Percentiles rank a stretch among this genome's conserved stretches.
phyloP scores from a whole-genome alignment of 257 asterid species.

The Nicotiana tomentosiformis region DNA sequence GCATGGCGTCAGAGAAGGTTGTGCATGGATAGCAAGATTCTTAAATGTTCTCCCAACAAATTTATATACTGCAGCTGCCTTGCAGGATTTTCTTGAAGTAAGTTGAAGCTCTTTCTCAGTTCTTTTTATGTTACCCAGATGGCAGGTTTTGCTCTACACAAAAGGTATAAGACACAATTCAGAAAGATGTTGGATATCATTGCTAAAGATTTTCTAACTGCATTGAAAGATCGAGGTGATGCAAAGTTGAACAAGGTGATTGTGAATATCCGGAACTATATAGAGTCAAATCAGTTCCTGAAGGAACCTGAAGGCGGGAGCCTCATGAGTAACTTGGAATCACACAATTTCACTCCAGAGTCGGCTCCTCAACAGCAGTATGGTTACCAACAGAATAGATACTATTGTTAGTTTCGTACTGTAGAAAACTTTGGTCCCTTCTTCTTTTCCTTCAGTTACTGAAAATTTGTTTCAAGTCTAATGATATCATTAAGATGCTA shows the following conservation, averaged over 20 bases:
- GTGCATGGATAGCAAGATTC: slow-evolving; percentile 94
- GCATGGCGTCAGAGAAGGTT: slow-evolving; percentile 73
- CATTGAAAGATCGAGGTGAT: slow-evolving; percentile 37
- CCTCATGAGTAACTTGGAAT: slow-evolving; percentile 31
- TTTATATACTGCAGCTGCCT: slow-evolving; percentile 61
- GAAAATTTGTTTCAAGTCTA: neutral
- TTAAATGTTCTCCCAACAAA: slow-evolving; percentile 77
- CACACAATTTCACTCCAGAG: slow-evolving; percentile 21
- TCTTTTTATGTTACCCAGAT: slow-evolving; percentile 31
- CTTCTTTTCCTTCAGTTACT: neutral
- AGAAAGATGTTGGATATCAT: slow-evolving; percentile 51
- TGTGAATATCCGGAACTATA: slow-evolving; percentile 33
- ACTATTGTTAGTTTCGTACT: neutral
- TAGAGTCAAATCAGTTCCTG: slow-evolving; percentile 53
- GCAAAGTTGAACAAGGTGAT: slow-evolving; percentile 32
- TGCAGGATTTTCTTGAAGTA: slow-evolving; percentile 74
- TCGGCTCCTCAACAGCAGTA: neutral
- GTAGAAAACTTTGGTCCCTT: neutral
- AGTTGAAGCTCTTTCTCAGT: slow-evolving; percentile 20
- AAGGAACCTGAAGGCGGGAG: slow-evolving; percentile 61
- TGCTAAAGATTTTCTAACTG: slow-evolving; percentile 40
- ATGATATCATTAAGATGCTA: neutral
- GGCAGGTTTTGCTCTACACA: slow-evolving; percentile 63
- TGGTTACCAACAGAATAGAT: slow-evolving; percentile 1
- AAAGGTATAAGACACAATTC: slow-evolving; percentile 53